A percentile compares a stretch with the other conserved stretches of the same genome.
Conservation (phyloP, 192 early-diverging fungal species). For the Pilaira anomala region DNA sequence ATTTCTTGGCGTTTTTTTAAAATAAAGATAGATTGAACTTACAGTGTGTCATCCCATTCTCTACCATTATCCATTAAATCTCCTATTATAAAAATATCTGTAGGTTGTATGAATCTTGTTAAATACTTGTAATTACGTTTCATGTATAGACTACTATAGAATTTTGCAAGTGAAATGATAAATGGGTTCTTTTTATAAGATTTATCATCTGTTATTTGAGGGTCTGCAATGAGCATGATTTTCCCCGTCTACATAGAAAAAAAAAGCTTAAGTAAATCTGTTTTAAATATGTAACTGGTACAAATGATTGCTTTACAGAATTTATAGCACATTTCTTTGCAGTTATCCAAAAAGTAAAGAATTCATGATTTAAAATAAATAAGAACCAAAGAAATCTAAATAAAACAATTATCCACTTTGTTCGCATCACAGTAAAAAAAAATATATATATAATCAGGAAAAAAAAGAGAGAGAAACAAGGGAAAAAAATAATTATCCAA, state of each 20-base stretch:
- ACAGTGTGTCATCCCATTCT: constrained; percentile 48
- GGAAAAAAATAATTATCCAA: background rate
- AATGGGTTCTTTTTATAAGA: constrained; percentile 76
- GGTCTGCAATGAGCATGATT: constrained; percentile 81
- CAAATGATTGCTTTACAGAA: background rate
- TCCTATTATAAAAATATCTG: constrained; percentile 72
- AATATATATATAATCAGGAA: background rate
- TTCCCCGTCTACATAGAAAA: constrained; percentile 9
- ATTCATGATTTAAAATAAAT: constrained; percentile 16
- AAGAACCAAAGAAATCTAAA: constrained; percentile 18
- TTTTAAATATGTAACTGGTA: background rate
- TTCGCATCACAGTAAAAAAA: too few relatives aligned
- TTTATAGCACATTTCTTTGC: constrained; percentile 13
- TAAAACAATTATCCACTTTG: background rate
- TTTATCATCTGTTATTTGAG: constrained; percentile 88
- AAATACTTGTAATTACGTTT: constrained; percentile 69
- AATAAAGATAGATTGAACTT: constrained; percentile 18
- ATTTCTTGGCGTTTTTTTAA: constrained; percentile 14
- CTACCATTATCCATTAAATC: constrained; percentile 85
- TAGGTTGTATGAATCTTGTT: constrained; percentile 47
- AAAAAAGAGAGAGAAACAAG: background rate
- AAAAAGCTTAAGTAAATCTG: background rate
- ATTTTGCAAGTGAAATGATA: constrained; percentile 59
- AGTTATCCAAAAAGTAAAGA: constrained; percentile 12
- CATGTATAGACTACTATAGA: constrained; percentile 87